A percentile compares a stretch with the other conserved stretches of the same genome.
Conservation (phyloP, 768 basidiomycete genomes). For the Russula vinacea region DNA sequence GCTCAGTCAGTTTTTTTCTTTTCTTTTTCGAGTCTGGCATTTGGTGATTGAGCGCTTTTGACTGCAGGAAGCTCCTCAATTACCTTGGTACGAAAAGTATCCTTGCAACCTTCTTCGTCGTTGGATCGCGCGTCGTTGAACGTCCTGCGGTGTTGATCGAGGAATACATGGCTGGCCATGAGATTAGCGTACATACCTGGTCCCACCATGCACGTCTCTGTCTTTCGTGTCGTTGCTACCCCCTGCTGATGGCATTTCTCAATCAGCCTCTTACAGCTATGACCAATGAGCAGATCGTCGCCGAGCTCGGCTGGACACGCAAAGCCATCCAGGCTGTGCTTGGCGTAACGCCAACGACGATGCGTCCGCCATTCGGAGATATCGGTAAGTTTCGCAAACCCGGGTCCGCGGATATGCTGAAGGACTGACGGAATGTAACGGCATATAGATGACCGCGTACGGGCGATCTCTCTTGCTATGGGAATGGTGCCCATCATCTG, state of each 20-base stretch:
- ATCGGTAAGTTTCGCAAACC: constrained; percentile 45
- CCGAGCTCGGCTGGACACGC: constrained; percentile 90
- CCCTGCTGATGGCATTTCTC: constrained; percentile 30
- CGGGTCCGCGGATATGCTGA: not conserved
- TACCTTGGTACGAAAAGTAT: constrained; percentile 64
- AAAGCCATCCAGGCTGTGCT: constrained; percentile 74
- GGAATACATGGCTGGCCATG: constrained; percentile 77
- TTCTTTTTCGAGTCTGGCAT: not conserved
- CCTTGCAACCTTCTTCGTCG: constrained; percentile 86
- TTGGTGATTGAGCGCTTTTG: not conserved
- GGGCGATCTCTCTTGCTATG: constrained; percentile 88
- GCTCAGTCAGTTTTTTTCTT: constrained; percentile 45
- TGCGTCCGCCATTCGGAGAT: constrained; percentile 82
- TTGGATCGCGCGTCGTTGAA: constrained; percentile 81
- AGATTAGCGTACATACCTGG: constrained; percentile 89
- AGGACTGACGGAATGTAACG: constrained; percentile 17
- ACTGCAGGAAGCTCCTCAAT: constrained; percentile 59
- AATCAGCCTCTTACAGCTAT: constrained; percentile 59
- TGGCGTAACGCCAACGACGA: constrained; percentile 72
- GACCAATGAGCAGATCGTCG: constrained; percentile 82
- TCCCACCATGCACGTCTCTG: constrained; percentile 58
- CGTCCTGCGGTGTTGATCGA: constrained; percentile 70
- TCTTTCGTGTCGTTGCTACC: constrained; percentile 29
- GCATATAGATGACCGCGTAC: constrained; percentile 78
- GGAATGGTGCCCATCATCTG: constrained; percentile 89